A percentile compares a stretch with the other conserved stretches of the same genome.
These are phyloP conservation scores for Rosa persica DNA, from an alignment of 306 rosid genomes.

Conservation along the genomic window DNA sequence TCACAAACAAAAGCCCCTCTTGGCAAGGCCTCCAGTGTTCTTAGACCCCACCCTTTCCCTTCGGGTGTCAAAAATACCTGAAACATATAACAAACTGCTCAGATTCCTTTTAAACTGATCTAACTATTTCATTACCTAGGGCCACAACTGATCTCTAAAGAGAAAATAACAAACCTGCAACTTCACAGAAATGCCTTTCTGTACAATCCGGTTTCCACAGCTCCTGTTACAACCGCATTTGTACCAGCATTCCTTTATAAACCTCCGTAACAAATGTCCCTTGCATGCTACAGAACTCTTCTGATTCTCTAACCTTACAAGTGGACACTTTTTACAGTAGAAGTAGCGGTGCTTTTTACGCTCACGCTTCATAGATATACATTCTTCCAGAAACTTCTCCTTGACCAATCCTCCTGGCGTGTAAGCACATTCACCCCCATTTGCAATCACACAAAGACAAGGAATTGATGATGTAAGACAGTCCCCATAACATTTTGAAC, in stretches of 20 bases:
- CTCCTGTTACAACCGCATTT: slow-evolving; percentile 19
- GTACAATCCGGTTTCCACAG: slow-evolving; percentile 31
- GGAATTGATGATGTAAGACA: slow-evolving; percentile 16
- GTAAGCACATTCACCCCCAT: slow-evolving; percentile 25
- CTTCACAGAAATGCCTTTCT: slow-evolving; percentile 22
- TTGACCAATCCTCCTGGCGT: slow-evolving; percentile 14
- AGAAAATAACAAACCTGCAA: slow-evolving; percentile 23
- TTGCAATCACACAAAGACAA: slow-evolving; percentile 12
- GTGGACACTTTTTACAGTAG: slow-evolving; percentile 13
- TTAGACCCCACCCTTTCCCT: slow-evolving; percentile 37
- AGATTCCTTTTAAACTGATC: not conserved
- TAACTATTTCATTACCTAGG: not conserved
- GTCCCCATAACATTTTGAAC: slow-evolving; percentile 20
- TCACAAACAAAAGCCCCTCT: slow-evolving; percentile 34
- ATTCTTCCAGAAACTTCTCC: slow-evolving; percentile 17
- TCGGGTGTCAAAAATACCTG: slow-evolving; percentile 26
- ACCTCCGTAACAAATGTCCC: slow-evolving; percentile 8
- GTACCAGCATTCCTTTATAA: slow-evolving; percentile 28
- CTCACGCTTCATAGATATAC: slow-evolving; percentile 4
- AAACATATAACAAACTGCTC: not conserved
- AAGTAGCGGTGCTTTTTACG: not conserved
- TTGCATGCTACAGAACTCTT: not conserved
- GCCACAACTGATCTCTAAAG: not conserved
- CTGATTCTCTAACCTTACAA: not conserved
- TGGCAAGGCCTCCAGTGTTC: slow-evolving; percentile 22